phyloP scores from a whole-genome alignment of 1,284 basidiomycete genomes.

The Puccinia hordei region DNA sequence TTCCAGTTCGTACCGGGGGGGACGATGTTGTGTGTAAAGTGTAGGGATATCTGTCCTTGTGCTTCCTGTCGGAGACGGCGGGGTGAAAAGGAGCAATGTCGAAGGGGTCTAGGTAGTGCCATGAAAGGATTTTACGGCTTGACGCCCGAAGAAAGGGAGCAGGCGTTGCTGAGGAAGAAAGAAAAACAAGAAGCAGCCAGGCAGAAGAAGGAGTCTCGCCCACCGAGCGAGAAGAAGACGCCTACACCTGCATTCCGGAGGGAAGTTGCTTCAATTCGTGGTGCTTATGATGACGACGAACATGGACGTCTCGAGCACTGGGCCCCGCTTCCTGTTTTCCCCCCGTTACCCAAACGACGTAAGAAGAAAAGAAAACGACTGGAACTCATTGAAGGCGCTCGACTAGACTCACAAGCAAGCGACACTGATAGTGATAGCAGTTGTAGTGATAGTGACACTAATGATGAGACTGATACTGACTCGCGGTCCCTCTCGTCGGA shows the following conservation, averaged over 20 bases:
- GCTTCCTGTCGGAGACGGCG: conserved; percentile 42
- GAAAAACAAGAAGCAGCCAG: conserved; percentile 12
- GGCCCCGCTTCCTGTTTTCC: conserved; percentile 45
- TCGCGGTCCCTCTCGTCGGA: conserved; percentile 25
- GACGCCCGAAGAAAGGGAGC: conserved; percentile 3
- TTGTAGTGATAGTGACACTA: conserved; percentile 37
- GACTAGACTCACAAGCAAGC: conserved; percentile 32
- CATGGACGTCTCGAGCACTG: conserved; percentile 41
- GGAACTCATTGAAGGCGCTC: conserved; percentile 17
- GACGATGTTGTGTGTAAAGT: conserved; percentile 45
- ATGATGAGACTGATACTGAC: conserved; percentile 29
- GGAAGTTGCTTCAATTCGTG: conserved; percentile 27
- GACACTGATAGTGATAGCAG: conserved; percentile 45
- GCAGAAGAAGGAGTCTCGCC: conserved; percentile 3
- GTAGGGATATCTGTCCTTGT: conserved; percentile 45
- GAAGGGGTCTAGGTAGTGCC: conserved; percentile 20
- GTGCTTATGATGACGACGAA: conserved; percentile 40
- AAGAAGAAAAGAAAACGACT: conserved; percentile 48
- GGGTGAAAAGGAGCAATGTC: conserved; percentile 39
- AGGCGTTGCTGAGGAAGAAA: conserved; percentile 20
- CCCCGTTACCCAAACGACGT: conserved; percentile 30
- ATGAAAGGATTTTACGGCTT: conserved; percentile 25
- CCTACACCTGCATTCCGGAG: conserved; percentile 7
- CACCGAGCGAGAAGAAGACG: conserved; percentile 10
- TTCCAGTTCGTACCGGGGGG: conserved; percentile 50